These are phyloP conservation scores for Cladophialophora immunda DNA, from an alignment of 2,329 filamentous ascomycete species.

Conservation along the genomic window DNA sequence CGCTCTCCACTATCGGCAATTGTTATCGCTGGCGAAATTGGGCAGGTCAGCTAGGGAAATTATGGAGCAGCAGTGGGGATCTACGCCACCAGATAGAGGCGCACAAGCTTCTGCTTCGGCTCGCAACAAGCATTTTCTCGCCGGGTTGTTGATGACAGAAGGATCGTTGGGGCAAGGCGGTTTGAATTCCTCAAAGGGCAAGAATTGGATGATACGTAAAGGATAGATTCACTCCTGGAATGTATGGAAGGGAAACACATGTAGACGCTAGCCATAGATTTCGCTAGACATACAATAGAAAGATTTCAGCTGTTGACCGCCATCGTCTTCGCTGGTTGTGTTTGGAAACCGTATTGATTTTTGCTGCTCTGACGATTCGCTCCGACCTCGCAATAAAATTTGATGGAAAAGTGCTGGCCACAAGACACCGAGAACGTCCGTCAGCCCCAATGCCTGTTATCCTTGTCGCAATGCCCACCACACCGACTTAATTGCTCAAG, in stretches of 20 bases:
- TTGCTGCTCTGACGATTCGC: background rate
- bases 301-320: background rate
- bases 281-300: background rate
- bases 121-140: background rate
- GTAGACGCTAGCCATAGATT: background rate
- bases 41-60: conserved; percentile 1
- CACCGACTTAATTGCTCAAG: conserved; percentile 11
- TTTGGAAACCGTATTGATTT: background rate
- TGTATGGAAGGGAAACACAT: background rate
- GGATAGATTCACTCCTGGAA: background rate
- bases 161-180: background rate
- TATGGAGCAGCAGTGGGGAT: background rate
- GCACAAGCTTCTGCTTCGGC: background rate
- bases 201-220: background rate
- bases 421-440: background rate
- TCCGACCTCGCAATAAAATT: background rate
- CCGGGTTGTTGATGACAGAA: background rate
- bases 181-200: too few relatives aligned
- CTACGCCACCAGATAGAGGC: conserved; percentile 5
- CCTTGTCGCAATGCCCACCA: background rate
- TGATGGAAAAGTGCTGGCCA: background rate
- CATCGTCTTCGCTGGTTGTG: background rate
- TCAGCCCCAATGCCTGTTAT: too few relatives aligned
- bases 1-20: background rate
- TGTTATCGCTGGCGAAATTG: conserved; percentile 9